Conservation (phyloP, 176 grass and related monocot genomes). For the Luzula sylvatica region DNA sequence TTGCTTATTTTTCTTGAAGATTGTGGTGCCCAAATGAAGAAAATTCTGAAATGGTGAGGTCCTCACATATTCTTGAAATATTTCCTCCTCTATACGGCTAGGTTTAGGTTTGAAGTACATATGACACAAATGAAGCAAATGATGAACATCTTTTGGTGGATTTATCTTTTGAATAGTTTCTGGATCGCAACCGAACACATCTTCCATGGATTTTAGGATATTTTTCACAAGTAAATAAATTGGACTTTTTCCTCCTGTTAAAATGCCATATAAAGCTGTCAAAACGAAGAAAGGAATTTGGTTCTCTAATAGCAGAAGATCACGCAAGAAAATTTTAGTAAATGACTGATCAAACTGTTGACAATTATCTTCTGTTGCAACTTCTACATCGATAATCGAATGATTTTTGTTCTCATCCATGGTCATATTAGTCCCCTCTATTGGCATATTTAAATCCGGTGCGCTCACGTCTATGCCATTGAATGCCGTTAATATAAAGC, state of each 20-base stretch:
- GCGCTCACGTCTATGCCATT: background rate
- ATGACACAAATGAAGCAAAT: conserved; percentile 22
- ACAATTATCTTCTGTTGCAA: background rate
- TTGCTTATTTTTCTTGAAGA: background rate
- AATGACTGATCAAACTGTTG: background rate
- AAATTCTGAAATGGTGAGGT: background rate
- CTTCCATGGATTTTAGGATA: background rate
- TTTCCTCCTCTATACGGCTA: background rate
- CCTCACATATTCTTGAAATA: background rate
- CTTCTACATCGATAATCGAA: background rate
- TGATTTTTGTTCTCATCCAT: background rate
- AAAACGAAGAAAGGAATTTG: conserved; percentile 11
- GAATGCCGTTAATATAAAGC: conserved; percentile 10
- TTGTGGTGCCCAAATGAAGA: background rate
- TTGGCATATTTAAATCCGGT: background rate
- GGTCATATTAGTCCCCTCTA: background rate
- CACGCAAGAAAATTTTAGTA: background rate
- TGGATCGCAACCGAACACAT: background rate
- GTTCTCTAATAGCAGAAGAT: conserved; percentile 1
- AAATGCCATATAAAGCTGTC: background rate
- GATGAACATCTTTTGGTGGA: conserved; percentile 11
- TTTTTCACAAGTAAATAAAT: background rate
- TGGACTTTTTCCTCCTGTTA: background rate
- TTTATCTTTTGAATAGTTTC: background rate
- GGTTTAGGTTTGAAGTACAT: conserved; percentile 6